Conservation (phyloP, 805 yeast species). For the Cyberlindnera japonica region DNA sequence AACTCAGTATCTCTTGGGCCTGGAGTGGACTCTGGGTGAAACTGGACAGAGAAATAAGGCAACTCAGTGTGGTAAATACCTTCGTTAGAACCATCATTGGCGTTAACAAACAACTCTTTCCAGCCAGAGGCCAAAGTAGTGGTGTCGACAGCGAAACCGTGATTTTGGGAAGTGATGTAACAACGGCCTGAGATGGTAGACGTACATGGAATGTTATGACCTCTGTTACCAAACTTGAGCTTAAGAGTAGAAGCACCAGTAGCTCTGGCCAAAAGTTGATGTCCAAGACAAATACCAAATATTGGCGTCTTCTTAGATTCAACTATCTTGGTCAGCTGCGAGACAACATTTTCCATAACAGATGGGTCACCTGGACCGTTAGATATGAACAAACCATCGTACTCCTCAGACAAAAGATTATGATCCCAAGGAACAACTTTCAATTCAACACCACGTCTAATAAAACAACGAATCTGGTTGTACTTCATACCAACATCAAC, state of each 20-base stretch:
- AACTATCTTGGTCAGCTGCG: constrained; percentile 54
- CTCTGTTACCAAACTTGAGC: constrained; percentile 97
- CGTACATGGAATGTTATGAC: constrained; percentile 96
- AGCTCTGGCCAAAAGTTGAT: constrained; percentile 93
- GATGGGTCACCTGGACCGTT: constrained; percentile 99
- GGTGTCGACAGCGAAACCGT: constrained; percentile 95
- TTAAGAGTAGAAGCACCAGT: constrained; percentile 91
- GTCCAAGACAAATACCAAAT: constrained; percentile 98
- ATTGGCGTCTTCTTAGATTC: constrained; percentile 75
- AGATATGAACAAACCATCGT: constrained; percentile 93
- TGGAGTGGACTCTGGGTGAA: constrained; percentile 98
- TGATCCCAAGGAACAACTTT: constrained; percentile 95
- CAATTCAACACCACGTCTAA: constrained; percentile 92
- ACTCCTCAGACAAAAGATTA: constrained; percentile 74
- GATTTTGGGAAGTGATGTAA: constrained; percentile 98
- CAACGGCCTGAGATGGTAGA: constrained; percentile 89
- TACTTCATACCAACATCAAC: constrained; percentile 97
- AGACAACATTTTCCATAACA: constrained; percentile 66
- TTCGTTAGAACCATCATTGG: constrained; percentile 97
- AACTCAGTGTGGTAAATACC: constrained; percentile 88
- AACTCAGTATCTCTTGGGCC: constrained; percentile 99
- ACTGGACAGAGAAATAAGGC: constrained; percentile 96
- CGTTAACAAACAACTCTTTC: constrained; percentile 92
- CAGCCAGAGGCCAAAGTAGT: constrained; percentile 71
- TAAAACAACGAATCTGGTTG: constrained; percentile 96